phyloP scores from a whole-genome alignment of 2,329 filamentous ascomycete genomes.

The Magnaporthiopsis incrustans region DNA sequence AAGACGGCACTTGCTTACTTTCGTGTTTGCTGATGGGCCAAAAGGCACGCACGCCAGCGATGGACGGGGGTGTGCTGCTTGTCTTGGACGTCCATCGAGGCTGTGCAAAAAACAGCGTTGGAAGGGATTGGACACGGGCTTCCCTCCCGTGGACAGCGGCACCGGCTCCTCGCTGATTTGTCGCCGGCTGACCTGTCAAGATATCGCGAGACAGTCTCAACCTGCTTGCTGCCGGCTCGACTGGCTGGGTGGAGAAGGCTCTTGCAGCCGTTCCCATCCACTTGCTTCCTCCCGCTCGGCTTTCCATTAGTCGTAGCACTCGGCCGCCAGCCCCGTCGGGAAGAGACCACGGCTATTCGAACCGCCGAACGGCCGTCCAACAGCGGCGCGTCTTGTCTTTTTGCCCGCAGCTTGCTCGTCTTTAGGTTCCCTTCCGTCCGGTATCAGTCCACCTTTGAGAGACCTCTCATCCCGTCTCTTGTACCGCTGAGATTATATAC shows the following conservation, averaged over 20 bases:
- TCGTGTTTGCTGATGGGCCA: not conserved
- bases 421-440: not conserved
- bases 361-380: not conserved
- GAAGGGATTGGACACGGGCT: constrained; percentile 3
- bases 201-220: not conserved
- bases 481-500: not conserved
- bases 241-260: not conserved
- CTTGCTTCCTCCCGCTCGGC: not conserved
- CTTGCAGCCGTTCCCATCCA: not conserved
- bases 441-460: not conserved
- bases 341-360: not conserved
- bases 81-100: not conserved
- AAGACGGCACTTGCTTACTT: not conserved
- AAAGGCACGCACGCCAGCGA: not conserved
- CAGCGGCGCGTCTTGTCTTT: not conserved
- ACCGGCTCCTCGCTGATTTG: constrained; percentile 1
- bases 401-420: not conserved
- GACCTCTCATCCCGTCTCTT: not conserved
- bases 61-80: not conserved
- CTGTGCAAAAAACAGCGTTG: constrained; percentile 1
- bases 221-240: too few relatives aligned
- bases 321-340: not conserved
- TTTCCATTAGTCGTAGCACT: not conserved
- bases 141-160: constrained; percentile 1
- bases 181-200: not conserved